phyloP scores from a whole-genome alignment of 2,329 filamentous ascomycete species.

The Epichloe sylvatica region DNA sequence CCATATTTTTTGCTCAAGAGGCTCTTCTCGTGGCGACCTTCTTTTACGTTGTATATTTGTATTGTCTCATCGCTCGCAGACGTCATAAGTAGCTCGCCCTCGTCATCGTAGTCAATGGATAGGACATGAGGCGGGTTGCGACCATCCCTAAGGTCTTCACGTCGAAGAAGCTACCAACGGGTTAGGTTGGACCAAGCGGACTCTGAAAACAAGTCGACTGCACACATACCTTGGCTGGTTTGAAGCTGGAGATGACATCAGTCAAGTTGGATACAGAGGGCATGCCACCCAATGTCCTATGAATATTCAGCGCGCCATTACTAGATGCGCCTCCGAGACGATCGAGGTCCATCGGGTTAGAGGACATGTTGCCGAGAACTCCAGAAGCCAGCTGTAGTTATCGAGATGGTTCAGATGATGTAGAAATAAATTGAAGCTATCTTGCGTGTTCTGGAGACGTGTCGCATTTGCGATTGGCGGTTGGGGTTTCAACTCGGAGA shows the following conservation, averaged over 20 bases:
- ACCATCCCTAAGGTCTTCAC: conserved; percentile 40
- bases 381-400: not conserved
- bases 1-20: conserved; percentile 95
- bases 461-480: not conserved
- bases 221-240: conserved; percentile 58
- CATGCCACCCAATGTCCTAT: conserved; percentile 29
- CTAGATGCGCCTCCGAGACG: conserved; percentile 25
- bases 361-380: conserved; percentile 26
- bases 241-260: conserved; percentile 64
- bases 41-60: conserved; percentile 86
- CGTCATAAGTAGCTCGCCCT: conserved; percentile 81
- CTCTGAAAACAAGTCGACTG: not conserved
- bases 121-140: conserved; percentile 52
- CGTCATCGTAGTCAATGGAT: conserved; percentile 92
- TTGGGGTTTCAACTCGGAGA: not conserved
- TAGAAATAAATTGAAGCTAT: not conserved
- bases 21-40: conserved; percentile 78
- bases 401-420: not conserved
- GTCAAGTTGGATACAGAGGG: conserved; percentile 50
- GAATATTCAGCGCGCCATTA: conserved; percentile 35
- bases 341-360: conserved; percentile 45
- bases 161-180: conserved; percentile 36
- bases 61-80: conserved; percentile 90
- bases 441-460: not conserved
- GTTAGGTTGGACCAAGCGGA: not conserved